Evolutionary conservation across 352 stramenopile species (phyloP), one percentile per base, ranked within the genome.

Genomic region (Phytophthora macrochlamydospora): DNA sequence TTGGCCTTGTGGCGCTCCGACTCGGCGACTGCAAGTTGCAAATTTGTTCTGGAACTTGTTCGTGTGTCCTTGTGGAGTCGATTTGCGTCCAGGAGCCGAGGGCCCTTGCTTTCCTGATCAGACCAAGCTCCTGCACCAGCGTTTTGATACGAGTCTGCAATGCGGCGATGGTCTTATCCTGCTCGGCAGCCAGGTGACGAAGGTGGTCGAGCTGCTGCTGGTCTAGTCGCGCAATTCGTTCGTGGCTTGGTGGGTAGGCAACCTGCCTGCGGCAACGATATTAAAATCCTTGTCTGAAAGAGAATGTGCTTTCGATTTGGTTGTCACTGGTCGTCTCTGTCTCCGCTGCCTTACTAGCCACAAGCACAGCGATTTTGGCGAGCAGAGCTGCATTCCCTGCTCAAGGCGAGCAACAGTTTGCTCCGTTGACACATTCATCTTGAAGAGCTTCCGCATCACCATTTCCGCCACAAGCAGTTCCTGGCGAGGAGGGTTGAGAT

Each of bases 381-480:
- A 32, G 12, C n/a, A 75, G 35, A 13, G 50, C n/a, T 2, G 62
- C 56, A 37, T 76, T 37, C 79, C 60, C 7, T 60, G 43, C 44
- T 77, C 73, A 6, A 75, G 38, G 6, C 52, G 44, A 0, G 59
- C 62, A 9, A 78, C 58, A 1, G 66, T 66, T 38, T 85, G 65
- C 29, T 87, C 78, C 0, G 73, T 75, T 13, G 74, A 52, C 35
- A 85, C 14, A 43, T 85, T 87, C 55, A 81, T 83, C 55, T 75
- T 73, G 56, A 83, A 87, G 2, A 87, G 71, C 51, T 87, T 87
- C 33, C 74, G 73, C 70, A 87, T 87, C 49, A 87, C 78, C 70
- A 81, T 82, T 57, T 87, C 78, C 2, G 78, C 78, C 14, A 87
- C 62, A 24, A 85, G 75, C 2, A 87, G 69, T 32, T 71, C 71